phyloP scores from a whole-genome alignment of 805 yeast species.

The Teunomyces atbi region DNA sequence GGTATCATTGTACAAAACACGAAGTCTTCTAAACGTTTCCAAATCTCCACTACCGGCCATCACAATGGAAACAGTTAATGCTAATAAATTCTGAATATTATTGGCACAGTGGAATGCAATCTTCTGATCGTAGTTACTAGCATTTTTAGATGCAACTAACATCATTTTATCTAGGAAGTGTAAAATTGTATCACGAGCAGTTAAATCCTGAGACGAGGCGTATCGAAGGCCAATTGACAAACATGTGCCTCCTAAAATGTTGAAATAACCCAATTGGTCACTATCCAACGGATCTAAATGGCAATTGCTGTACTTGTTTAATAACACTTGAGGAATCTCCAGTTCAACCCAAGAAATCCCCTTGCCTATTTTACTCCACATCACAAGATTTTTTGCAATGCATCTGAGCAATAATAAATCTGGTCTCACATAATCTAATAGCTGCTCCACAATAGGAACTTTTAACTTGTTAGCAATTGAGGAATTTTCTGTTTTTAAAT shows the following conservation, averaged over 20 bases:
- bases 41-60: slow-evolving; percentile 94
- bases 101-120: slow-evolving; percentile 54
- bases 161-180: slow-evolving; percentile 53
- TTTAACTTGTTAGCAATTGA: slow-evolving; percentile 60
- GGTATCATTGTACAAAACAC: slow-evolving; percentile 64
- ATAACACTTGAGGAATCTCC: slow-evolving; percentile 52
- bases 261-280: slow-evolving; percentile 60
- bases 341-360: slow-evolving; percentile 53
- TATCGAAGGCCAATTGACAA: slow-evolving; percentile 70
- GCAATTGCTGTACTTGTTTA: slow-evolving; percentile 27
- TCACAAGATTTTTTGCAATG: slow-evolving; percentile 59
- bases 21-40: slow-evolving; percentile 67
- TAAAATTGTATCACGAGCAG: slow-evolving; percentile 56
- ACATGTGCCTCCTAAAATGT: slow-evolving; percentile 72
- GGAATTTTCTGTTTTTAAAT: slow-evolving; percentile 60
- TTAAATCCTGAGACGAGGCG: slow-evolving; percentile 64
- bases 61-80: slow-evolving; percentile 64
- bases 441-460: slow-evolving; percentile 57
- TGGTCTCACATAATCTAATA: slow-evolving; percentile 73
- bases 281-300: slow-evolving; percentile 41
- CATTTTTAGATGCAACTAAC: slow-evolving; percentile 40
- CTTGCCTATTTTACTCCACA: slow-evolving; percentile 66
- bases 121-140: slow-evolving; percentile 54
- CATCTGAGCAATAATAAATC: slow-evolving; percentile 68
- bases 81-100: slow-evolving; percentile 56